phyloP scores from a whole-genome alignment of 139 green algal species.

The Chlamydomonas sp. region DNA sequence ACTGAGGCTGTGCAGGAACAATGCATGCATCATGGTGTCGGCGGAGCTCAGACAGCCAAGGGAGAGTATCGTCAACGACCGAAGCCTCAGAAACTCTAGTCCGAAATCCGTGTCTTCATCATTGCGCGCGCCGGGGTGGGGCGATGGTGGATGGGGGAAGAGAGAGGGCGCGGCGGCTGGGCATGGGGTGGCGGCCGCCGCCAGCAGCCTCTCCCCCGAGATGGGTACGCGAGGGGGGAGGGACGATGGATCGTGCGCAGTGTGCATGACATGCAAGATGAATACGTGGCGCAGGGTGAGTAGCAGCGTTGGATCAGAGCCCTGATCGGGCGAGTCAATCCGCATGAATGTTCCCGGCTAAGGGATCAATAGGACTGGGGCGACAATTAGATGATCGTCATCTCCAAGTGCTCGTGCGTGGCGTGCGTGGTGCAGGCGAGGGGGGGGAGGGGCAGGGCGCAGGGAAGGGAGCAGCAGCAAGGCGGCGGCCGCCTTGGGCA shows the following conservation, averaged over 20 bases:
- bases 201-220: no score
- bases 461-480: no score
- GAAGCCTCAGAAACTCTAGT: conserved; percentile 81
- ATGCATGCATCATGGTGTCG: not conserved
- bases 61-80: conserved; percentile 59
- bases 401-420: not conserved
- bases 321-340: conserved; percentile 2
- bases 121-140: conserved; percentile 13
- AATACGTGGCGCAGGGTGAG: no score
- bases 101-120: conserved; percentile 56
- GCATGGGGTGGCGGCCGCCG: no score
- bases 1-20: not conserved
- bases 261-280: no score
- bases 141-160: no score
- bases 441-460: no score
- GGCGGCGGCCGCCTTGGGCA: no score
- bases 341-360: conserved; percentile 7
- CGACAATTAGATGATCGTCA: conserved; percentile 18
- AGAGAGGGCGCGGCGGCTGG: no score
- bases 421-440: no score
- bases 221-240: no score
- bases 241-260: no score
- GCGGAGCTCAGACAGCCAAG: conserved; percentile 76
- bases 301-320: conserved; percentile 19
- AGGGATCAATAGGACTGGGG: conserved; percentile 12